These are phyloP conservation scores for Ceratonia siliqua DNA, from an alignment of 306 rosid genomes.

Conservation along the genomic window DNA sequence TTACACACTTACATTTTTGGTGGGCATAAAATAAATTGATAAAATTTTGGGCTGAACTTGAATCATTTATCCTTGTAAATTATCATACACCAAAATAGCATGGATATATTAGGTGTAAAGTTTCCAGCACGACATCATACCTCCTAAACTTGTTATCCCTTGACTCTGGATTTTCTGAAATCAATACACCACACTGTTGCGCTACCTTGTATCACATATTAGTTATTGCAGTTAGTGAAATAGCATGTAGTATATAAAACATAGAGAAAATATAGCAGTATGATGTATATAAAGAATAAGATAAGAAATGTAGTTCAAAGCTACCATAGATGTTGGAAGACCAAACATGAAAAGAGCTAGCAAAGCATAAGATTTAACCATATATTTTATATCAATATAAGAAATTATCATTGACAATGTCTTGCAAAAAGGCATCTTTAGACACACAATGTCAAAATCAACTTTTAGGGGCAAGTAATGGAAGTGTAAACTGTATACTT, in stretches of 20 bases:
- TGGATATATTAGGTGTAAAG: background rate
- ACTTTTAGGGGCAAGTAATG: background rate
- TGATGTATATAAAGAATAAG: background rate
- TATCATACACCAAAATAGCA: background rate
- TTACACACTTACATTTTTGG: no score
- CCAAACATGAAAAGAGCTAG: background rate
- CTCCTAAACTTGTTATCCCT: conserved; percentile 83
- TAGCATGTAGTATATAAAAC: conserved; percentile 3
- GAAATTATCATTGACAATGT: background rate
- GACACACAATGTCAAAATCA: background rate
- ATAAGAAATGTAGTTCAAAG: background rate
- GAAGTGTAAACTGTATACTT: no score
- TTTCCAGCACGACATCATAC: conserved; percentile 43
- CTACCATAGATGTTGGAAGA: background rate
- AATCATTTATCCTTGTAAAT: conserved; percentile 1
- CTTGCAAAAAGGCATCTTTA: background rate
- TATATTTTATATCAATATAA: background rate
- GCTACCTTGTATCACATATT: conserved; percentile 46
- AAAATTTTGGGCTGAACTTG: background rate
- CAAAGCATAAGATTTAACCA: background rate
- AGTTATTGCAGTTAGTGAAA: conserved; percentile 24
- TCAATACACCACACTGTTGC: conserved; percentile 86
- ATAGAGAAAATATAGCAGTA: background rate
- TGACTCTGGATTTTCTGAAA: conserved; percentile 74
- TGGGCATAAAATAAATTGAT: no score